Base-by-base conservation (phyloP, 2,329 filamentous ascomycete species). In the Colletotrichum theobromicola region DNA sequence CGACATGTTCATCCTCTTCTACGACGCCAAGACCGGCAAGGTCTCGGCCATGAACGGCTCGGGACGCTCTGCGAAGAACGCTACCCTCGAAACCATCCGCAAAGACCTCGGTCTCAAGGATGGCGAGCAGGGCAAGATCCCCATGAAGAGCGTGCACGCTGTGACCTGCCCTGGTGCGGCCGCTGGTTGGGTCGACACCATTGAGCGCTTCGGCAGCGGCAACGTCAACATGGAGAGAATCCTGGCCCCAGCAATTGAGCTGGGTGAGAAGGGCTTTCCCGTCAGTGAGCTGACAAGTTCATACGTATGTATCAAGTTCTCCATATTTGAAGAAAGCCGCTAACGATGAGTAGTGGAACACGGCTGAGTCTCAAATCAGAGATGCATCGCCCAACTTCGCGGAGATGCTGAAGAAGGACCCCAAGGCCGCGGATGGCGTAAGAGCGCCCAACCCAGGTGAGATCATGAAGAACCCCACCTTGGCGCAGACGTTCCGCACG, bases 1-100 rank as follows among this genome's bases (percentile, higher is more conserved):
- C 76, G 97, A 99, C 85, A 95, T 98, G 92, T 99, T 98, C 86
- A 96, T 96, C 83, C 91, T 98, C 42, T 98, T 92, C 88, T 98
- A 96, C 87, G 91, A 97, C 81, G 95, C 95, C 55, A 90, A 93
- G 78, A 94, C 93, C 0, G 94, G 94, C 81, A 94, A 94, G 76
- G 93, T 98, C 10, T 93, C 92, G 69, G 94, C 95, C 12, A 87
- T 98, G 83, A 99, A 99, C 83, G 97, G 96, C 24, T 98, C 96
- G 2, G 97, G 97, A n/a, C 92, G 97, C 32, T 91, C 95, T 5
- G 92, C 94, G 6, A 88, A 85, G 66, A 91, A 93, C 46, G 92
- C 87, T 76, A 94, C 92, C 0, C 88, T 97, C 1, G 93, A 95
- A 67, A 88, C 87, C 35, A 89, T 98, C 69, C 90, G 94, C 28